Base-by-base conservation (phyloP, 805 yeast genomes). In the Kurtzmaniella cleridarum region DNA sequence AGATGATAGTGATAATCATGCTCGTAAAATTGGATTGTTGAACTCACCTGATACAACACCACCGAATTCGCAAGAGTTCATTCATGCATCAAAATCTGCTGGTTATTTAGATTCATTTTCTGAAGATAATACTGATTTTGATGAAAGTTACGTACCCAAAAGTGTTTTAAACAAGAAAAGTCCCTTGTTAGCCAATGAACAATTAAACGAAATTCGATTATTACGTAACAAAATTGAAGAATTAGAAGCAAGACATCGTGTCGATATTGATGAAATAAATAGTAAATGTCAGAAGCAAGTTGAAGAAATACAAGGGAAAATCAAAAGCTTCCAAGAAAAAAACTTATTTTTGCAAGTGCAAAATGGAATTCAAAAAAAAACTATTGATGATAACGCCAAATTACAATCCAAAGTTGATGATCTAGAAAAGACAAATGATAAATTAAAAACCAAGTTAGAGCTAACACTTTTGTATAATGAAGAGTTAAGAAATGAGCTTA, bases 41-140 rank as follows among this genome's bases (percentile, higher is more conserved):
- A 32, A 35, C n/a, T 53, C 64, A 9, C 65, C 66, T 13, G 46
- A 48, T 8, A 62, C 68, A 3, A 56, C 67, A 2, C 67, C 67
- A 3, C 68, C 69, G 1, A 52, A 44, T 10, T 61, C 67, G 23
- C 52, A 47, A 38, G 59, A 55, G 37, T 35, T 44, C 18, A 32
- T 45, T 30, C 16, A 43, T 12, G 3, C 24, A 20, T 8, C 5
- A 20, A 29, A 29, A 29, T 29, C 16, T 15, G 5, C n/a, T 3
- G 27, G 35, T 8, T 20, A 20, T 20, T 8, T 20, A 20, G 24
- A 20, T 20, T 5, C 24, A 20, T 20, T 5, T 20, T 27, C 14
- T 30, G 33, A 15, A 18, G 16, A 18, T 30, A 33, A 34, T 10
- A 20, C 33, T 7, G 46, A 47, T 18, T 20, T 17, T 23, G 44